Evolutionary conservation across 2,329 filamentous ascomycete species (phyloP).

Genomic region (Phaeoacremonium minimum): DNA sequence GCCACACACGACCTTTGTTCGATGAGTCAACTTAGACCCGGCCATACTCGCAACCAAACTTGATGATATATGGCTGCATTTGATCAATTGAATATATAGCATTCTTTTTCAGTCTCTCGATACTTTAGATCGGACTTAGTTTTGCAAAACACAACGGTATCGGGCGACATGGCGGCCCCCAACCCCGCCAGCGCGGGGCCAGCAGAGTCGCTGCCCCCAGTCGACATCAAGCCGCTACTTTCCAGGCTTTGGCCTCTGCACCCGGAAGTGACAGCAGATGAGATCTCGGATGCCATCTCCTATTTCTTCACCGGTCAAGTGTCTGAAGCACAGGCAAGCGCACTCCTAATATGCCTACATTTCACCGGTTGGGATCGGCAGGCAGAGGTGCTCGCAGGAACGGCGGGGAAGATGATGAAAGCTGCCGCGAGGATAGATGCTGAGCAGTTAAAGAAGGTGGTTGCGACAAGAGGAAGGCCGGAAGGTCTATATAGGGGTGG

Average conservation of each 20-base stretch:
- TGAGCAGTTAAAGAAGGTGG: slow-evolving; percentile 52
- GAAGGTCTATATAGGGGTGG: slow-evolving; percentile 79
- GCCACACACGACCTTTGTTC: too few relatives aligned
- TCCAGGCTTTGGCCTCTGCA: slow-evolving; percentile 65
- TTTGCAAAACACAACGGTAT: too few relatives aligned
- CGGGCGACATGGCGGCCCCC: slow-evolving; percentile 1
- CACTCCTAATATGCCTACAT: slow-evolving; percentile 85
- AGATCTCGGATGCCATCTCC: slow-evolving; percentile 86
- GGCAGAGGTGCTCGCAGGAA: slow-evolving; percentile 81
- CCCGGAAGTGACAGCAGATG: slow-evolving; percentile 60
- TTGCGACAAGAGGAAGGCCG: slow-evolving; percentile 55
- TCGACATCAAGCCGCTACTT: slow-evolving; percentile 68
- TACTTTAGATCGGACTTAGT: too few relatives aligned
- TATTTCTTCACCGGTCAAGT: slow-evolving; percentile 88
- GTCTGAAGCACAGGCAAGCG: slow-evolving; percentile 82
- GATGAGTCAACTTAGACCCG: too few relatives aligned
- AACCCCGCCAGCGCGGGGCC: neutral
- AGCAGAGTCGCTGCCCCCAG: slow-evolving; percentile 13
- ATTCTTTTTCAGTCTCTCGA: too few relatives aligned
- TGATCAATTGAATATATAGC: too few relatives aligned
- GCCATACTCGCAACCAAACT: too few relatives aligned
- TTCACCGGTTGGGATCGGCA: slow-evolving; percentile 83
- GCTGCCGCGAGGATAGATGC: slow-evolving; percentile 72
- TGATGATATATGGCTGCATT: too few relatives aligned
- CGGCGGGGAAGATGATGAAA: slow-evolving; percentile 77